Base-by-base conservation (phyloP, 495 filamentous ascomycete species). In the Hypoxylon fuscum region DNA sequence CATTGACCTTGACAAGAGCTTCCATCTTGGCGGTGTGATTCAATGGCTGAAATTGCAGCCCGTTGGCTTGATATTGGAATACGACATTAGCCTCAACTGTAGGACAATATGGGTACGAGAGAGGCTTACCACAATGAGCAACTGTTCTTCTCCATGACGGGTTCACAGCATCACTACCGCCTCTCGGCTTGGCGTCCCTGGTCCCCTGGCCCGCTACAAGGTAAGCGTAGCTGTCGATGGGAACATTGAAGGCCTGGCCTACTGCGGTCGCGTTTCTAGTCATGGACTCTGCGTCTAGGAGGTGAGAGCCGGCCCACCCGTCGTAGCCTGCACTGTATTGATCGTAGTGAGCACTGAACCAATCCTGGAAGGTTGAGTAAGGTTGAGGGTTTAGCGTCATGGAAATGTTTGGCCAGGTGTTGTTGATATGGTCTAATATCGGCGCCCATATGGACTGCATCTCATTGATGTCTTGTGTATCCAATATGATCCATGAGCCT, bases 131-230 rank as follows among this genome's bases (percentile, higher is more conserved):
- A 6, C 69, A 43, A 29, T 77, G 76, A 35, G 84, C 77, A 31
- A 85, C 62, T 0, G 84, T 68, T 11, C 75, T 78, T 31, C 87
- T 76, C 85, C 85, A 88, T 3, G 80, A 81, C 8, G 85, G 85
- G 14, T 79, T 70, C 3, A 87, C 78, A 0, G 84, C 72, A 25
- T 70, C 72, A 21, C 75, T 66, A 3, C 73, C 73, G 1, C 76
- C 77, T 27, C 76, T 57, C 23, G 76, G 72, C 79, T 80, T 53
- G 8, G 75, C 75, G 11, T 76, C 38, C 11, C 59, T 64, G 2
- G 74, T 70, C 1, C 76, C 77, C 46, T 70, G 62, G 2, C 76
- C 76, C 0, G 70, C 64, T 1, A 80, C 68, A 8, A 77, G 56
- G 40, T 55, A 74, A 2, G 60, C 72, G 0, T 35, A n/a, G 32